phyloP scores from a whole-genome alignment of 73 alveolate genomes.

The Halteria grandinella region DNA sequence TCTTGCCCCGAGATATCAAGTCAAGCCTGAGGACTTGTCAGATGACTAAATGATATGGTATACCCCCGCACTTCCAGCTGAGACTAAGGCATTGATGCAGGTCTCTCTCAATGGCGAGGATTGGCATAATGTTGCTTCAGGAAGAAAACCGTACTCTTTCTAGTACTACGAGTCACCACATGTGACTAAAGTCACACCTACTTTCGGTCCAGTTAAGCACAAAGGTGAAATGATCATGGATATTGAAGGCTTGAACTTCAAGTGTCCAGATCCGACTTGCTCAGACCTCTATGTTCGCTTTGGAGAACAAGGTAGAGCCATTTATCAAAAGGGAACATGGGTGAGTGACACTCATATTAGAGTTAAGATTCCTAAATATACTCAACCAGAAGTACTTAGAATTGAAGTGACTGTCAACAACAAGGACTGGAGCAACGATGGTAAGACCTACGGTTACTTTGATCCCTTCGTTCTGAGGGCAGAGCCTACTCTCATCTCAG shows the following conservation, averaged over 20 bases:
- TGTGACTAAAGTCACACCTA: conserved; percentile 77
- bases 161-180: conserved; percentile 85
- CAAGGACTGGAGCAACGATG: conserved; percentile 86
- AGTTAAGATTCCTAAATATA: conserved; percentile 79
- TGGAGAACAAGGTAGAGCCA: conserved; percentile 76
- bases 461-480: conserved; percentile 90
- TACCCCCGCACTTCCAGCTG: conserved; percentile 79
- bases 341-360: conserved; percentile 59
- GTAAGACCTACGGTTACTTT: conserved; percentile 79
- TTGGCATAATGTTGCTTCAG: conserved; percentile 46
- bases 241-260: conserved; percentile 66
- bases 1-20: conserved; percentile 45
- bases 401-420: conserved; percentile 89
- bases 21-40: conserved; percentile 43
- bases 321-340: conserved; percentile 67
- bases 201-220: conserved; percentile 86
- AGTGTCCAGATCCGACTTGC: conserved; percentile 67
- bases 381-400: conserved; percentile 86
- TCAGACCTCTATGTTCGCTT: conserved; percentile 80
- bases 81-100: conserved; percentile 71
- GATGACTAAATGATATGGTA: conserved; percentile 73
- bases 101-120: conserved; percentile 86
- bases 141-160: conserved; percentile 28
- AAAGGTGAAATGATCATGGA: conserved; percentile 61
- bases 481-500: conserved; percentile 83